Evolutionary conservation across 2,329 filamentous ascomycete species (phyloP), one percentile per base, ranked within the genome.

Genomic region (Penicillium sp.): DNA sequence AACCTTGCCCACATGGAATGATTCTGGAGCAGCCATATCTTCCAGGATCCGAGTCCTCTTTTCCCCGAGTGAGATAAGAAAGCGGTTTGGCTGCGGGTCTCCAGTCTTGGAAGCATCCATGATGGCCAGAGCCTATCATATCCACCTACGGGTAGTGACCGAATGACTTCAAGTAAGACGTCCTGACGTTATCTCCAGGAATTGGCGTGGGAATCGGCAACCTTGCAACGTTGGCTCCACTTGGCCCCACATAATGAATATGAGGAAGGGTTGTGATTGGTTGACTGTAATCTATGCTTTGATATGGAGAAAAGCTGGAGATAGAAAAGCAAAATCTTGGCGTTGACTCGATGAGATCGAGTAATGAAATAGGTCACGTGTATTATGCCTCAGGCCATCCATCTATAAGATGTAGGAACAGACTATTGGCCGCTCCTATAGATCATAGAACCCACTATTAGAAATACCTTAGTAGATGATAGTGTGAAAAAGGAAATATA

Each of bases 301-400:
- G 36, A 43, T 56, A 44, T 48, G 49, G 49, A 39, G 52, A 43
- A 42, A 58, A 53, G 44, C 41, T 48, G 59, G 53, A 59, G 56
- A 44, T 55, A 53, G 39, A 61, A 33, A 54, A 53, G 23, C 2
- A 6, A 9, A 19, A 42, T 35, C 44, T 54, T 48, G 27, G 29
- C 44, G 62, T 56, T 72, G 70, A 73, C 71, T 73, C 71, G 70
- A 73, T 73, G 57, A 29, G 59, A 73, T 73, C 71, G 67, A 73
- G 71, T 73, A 73, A 73, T 68, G 27, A 36, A 8, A 41, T 54
- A 49, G 12, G 6, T 52, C 49, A 52, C 49, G 38, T 51, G 49
- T 23, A 15, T 17, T 0, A 2, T 15, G 44, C 27, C 44, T 47
- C n/a, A 44, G 42, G 42, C 42, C 5, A 25, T 13, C 5, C 2